phyloP scores from a whole-genome alignment of 1,284 basidiomycete genomes.

The Irpex lacteus region DNA sequence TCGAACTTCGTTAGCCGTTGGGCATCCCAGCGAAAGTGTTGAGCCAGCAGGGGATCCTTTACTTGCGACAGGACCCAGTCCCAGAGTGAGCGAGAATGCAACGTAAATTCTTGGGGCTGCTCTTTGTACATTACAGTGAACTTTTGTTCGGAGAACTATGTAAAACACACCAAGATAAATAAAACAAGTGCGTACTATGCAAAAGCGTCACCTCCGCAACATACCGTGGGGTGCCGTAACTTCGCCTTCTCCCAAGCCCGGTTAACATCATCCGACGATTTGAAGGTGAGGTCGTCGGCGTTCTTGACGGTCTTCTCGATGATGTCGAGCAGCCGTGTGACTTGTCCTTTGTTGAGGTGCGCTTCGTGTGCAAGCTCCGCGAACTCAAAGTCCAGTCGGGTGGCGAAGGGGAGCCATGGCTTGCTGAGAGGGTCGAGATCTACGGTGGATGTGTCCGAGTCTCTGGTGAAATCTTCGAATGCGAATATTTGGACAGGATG shows the following conservation, averaged over 20 bases:
- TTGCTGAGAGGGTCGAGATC: neutral
- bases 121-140: conserved; percentile 28
- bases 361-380: neutral
- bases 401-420: conserved; percentile 1
- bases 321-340: neutral
- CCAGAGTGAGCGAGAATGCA: conserved; percentile 22
- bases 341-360: conserved; percentile 1
- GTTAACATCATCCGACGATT: neutral
- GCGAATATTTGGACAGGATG: neutral
- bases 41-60: conserved; percentile 20
- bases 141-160: conserved; percentile 16
- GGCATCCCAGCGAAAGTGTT: conserved; percentile 28
- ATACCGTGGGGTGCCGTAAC: conserved; percentile 3
- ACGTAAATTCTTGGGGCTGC: conserved; percentile 19
- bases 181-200: neutral
- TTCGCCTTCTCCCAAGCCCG: conserved; percentile 5
- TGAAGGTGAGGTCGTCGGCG: neutral
- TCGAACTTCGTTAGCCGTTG: conserved; percentile 22
- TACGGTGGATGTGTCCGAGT: neutral
- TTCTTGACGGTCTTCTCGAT: neutral
- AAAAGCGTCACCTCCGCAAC: neutral
- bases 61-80: conserved; percentile 26
- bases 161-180: neutral
- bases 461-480: neutral
- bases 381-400: conserved; percentile 4